A percentile compares a stretch with the other conserved stretches of the same genome.
phyloP scores from a whole-genome alignment of 202 grass and related monocot genomes.

The Saccharum hybrid region DNA sequence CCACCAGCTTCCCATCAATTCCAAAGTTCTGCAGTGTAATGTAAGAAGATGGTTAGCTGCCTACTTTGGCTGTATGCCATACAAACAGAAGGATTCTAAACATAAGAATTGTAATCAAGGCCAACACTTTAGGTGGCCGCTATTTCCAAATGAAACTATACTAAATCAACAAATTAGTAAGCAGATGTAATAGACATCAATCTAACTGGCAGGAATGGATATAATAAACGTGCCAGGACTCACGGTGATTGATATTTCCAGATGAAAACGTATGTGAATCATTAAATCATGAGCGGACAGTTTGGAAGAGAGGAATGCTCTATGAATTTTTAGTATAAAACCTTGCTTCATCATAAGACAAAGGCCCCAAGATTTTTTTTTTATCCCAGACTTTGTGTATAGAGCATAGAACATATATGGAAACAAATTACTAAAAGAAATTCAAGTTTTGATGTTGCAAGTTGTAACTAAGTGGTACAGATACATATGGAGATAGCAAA shows the following conservation, averaged over 20 bases:
- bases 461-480: neutral
- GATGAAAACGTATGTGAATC: neutral
- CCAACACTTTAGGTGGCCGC: neutral
- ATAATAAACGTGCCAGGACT: neutral
- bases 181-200: neutral
- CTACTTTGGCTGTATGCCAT: neutral
- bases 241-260: neutral
- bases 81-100: no score
- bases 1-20: slow-evolving; percentile 78
- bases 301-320: neutral
- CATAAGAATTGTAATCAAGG: neutral
- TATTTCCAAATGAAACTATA: neutral
- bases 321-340: neutral
- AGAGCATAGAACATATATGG: neutral
- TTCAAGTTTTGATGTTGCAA: neutral
- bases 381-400: neutral
- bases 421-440: neutral
- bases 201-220: slow-evolving; percentile 1
- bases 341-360: neutral
- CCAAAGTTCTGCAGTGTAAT: slow-evolving; percentile 69
- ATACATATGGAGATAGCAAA: neutral
- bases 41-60: slow-evolving; percentile 29
- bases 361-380: neutral
- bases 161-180: neutral
- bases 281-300: neutral